Conservation (phyloP, 495 filamentous ascomycete species). For the Penicillium salamii region DNA sequence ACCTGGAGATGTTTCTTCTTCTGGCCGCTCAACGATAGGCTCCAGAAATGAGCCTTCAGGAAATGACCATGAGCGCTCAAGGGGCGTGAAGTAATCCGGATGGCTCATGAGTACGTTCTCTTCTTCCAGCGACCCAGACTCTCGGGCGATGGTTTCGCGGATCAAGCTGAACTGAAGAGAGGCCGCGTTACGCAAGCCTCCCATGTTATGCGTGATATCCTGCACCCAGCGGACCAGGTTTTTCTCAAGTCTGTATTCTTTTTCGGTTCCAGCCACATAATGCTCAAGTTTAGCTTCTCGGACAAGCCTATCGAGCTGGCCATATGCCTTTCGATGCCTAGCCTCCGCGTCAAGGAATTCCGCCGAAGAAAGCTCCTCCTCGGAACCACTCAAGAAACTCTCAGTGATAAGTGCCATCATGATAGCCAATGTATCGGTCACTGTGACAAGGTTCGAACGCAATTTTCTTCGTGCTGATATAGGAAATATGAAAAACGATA, state of each 20-base stretch:
- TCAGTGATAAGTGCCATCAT: conserved; percentile 81
- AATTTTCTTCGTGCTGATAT: conserved; percentile 75
- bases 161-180: conserved; percentile 83
- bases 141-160: conserved; percentile 49
- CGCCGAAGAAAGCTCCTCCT: conserved; percentile 65
- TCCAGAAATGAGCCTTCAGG: conserved; percentile 48
- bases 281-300: conserved; percentile 90
- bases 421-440: conserved; percentile 72
- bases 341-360: conserved; percentile 65
- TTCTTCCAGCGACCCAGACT: conserved; percentile 13
- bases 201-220: conserved; percentile 82
- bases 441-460: conserved; percentile 69
- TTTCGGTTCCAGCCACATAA: conserved; percentile 78
- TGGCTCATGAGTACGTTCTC: conserved; percentile 2
- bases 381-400: conserved; percentile 81
- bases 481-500: conserved; percentile 77
- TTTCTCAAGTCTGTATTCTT: conserved; percentile 74
- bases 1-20: conserved; percentile 51
- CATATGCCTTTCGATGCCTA: conserved; percentile 66
- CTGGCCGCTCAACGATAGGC: conserved; percentile 64
- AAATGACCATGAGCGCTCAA: conserved; percentile 36
- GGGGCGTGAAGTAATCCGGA: conserved; percentile 13
- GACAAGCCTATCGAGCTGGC: conserved; percentile 73
- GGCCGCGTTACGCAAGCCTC: conserved; percentile 86
- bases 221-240: conserved; percentile 83